phyloP scores from a whole-genome alignment of 208 protist species.

The Hexamita inflata region DNA sequence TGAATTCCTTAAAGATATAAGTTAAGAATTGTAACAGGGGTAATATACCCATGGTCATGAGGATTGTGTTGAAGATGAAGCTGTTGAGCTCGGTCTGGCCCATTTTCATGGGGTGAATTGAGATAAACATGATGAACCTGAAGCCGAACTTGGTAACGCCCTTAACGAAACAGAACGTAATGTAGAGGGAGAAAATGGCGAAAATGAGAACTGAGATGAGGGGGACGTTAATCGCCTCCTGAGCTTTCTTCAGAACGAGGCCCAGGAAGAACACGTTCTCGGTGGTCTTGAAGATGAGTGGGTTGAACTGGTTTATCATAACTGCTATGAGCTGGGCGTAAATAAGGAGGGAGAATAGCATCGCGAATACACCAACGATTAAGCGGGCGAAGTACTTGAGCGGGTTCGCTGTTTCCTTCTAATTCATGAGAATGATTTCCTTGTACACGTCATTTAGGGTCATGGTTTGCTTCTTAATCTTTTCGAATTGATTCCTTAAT shows the following conservation, averaged over 20 bases:
- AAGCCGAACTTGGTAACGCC: constrained; percentile 12
- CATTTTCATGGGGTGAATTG: constrained; percentile 14
- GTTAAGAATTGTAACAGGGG: not conserved
- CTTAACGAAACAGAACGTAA: constrained; percentile 18
- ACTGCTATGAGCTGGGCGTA: not conserved
- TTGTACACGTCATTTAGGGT: constrained; percentile 1
- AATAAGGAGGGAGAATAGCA: not conserved
- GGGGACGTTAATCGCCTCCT: not conserved
- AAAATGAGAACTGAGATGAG: not conserved
- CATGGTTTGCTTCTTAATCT: not conserved
- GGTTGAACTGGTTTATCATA: not conserved
- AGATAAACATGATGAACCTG: constrained; percentile 16
- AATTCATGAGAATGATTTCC: constrained; percentile 13
- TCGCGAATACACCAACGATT: not conserved
- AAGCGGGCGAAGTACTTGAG: constrained; percentile 15
- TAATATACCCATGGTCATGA: not conserved
- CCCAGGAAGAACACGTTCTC: not conserved
- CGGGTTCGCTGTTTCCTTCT: constrained; percentile 11
- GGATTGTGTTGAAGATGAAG: constrained; percentile 5
- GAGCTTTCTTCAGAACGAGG: not conserved
- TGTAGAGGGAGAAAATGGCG: not conserved
- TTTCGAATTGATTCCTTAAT: not conserved
- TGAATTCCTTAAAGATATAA: not conserved
- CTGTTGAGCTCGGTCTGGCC: not conserved
- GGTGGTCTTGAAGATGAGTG: too few relatives aligned